A percentile compares a stretch with the other conserved stretches of the same genome.
Conservation (phyloP, 108 stramenopile species). For the Fragilaria crotonensis region DNA sequence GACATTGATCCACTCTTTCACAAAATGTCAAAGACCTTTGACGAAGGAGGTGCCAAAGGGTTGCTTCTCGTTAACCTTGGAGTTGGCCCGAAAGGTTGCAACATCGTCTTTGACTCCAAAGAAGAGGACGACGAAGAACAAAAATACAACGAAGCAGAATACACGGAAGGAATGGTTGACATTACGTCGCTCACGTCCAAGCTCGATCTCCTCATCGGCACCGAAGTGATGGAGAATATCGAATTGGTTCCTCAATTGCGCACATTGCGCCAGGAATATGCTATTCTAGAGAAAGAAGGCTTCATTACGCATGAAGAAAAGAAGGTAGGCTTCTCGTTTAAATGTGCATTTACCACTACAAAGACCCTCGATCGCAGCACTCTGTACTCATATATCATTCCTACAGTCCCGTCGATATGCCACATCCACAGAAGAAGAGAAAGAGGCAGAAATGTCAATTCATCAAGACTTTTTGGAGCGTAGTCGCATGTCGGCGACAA, state of each 20-base stretch:
- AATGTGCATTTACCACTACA: too few species aligned
- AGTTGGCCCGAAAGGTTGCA: constrained; percentile 74
- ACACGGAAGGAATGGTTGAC: constrained; percentile 41
- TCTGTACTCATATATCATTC: neutral
- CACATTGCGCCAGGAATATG: constrained; percentile 50
- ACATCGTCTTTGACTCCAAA: constrained; percentile 86
- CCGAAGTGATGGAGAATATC: constrained; percentile 28
- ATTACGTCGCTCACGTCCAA: constrained; percentile 41
- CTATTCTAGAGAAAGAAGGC: constrained; percentile 51
- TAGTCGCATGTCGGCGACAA: constrained; percentile 20
- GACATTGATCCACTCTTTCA: constrained; percentile 96
- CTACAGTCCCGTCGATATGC: constrained; percentile 30
- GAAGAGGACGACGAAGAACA: constrained; percentile 14
- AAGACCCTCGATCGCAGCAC: too few species aligned
- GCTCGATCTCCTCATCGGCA: constrained; percentile 35
- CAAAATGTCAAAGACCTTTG: constrained; percentile 96
- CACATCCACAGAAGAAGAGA: constrained; percentile 57
- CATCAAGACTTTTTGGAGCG: constrained; percentile 75
- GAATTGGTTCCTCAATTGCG: constrained; percentile 77
- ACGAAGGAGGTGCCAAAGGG: constrained; percentile 97
- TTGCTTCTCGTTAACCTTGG: constrained; percentile 90
- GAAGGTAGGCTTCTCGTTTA: constrained; percentile 3
- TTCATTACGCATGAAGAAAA: constrained; percentile 28
- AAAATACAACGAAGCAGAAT: neutral
- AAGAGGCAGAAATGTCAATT: constrained; percentile 74